phyloP scores from a whole-genome alignment of 805 yeast species.

The Hanseniaspora lachancei region DNA sequence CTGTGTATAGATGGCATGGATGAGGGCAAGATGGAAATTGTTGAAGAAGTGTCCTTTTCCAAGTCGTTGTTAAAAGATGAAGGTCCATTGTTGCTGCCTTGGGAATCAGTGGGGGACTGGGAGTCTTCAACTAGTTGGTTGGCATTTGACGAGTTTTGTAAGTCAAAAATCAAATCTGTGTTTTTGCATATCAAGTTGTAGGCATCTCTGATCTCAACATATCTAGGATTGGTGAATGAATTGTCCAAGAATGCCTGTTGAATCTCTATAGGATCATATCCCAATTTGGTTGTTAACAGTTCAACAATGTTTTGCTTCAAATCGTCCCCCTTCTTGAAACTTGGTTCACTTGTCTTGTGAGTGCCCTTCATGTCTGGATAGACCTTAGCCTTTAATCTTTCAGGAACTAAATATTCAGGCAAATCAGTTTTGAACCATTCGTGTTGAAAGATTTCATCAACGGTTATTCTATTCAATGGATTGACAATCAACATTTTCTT shows the following conservation, averaged over 20 bases:
- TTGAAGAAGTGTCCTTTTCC: slow-evolving; percentile 37
- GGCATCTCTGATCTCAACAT: slow-evolving; percentile 74
- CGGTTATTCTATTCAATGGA: slow-evolving; percentile 85
- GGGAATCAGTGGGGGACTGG: slow-evolving; percentile 25
- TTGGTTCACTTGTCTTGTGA: slow-evolving; percentile 26
- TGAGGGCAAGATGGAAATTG: slow-evolving; percentile 85
- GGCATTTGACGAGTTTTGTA: slow-evolving; percentile 41
- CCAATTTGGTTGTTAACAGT: slow-evolving; percentile 71
- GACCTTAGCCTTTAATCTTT: slow-evolving; percentile 14
- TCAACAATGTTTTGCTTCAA: slow-evolving; percentile 65
- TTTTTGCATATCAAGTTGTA: slow-evolving; percentile 73
- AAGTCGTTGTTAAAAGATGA: slow-evolving; percentile 18
- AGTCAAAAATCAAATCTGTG: slow-evolving; percentile 51
- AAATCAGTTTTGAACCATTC: slow-evolving; percentile 81
- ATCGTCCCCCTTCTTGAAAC: slow-evolving; percentile 24
- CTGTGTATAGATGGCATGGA: slow-evolving; percentile 89
- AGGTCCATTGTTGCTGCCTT: slow-evolving; percentile 10
- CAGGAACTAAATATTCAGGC: slow-evolving; percentile 64
- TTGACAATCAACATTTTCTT: slow-evolving; percentile 89
- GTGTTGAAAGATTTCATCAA: slow-evolving; percentile 82
- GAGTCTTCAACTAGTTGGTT: slow-evolving; percentile 34
- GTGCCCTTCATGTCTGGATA: neutral
- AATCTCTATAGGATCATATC: slow-evolving; percentile 75
- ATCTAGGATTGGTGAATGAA: slow-evolving; percentile 35
- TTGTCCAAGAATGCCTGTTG: slow-evolving; percentile 45